Base-by-base conservation (phyloP, 2,329 filamentous ascomycete genomes). In the Setomelanomma holmii region DNA sequence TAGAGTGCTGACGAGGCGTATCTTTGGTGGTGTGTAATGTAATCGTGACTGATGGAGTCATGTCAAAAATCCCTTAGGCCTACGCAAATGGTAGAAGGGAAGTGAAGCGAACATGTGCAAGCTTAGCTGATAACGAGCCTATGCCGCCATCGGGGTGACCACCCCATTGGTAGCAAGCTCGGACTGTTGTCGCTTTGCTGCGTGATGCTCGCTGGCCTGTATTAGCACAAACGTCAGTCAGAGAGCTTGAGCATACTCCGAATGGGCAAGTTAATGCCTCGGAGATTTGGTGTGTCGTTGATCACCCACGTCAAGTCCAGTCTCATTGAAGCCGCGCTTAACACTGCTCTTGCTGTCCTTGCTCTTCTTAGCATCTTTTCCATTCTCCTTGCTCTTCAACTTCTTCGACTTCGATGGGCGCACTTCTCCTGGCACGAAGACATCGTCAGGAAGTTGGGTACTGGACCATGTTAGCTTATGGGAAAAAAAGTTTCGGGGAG, bases 401-500 rank as follows among this genome's bases (percentile, higher is more conserved):
- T 79, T 80, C 62, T 76, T 77, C 24, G 72, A 66, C 57, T 77
- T 77, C 14, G 66, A 68, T 4, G 80, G 79, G 45, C 74, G 71
- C 4, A 64, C 72, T 75, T 99, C 95, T 66, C 90, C 90, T 20
- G 87, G 79, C 41, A 87, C 83, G 71, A 99, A 99, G 2, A 98
- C 87, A 73, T 99, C 93, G 53, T 91, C 87, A 22, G 95, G 95
- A 21, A 99, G 83, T 69, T 92, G 87, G 72, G 90, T 90, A 76
- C 93, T 97, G 14, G 22, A 24, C 14, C 10, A 41, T 65, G 64
- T 69, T 45, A 68, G 64, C 46, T 23, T 22, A 40, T 16, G 45
- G 4, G 40, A 34, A 12, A 4, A 27, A 11, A 6, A 11, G 7
- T n/a, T n/a, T n/a, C n/a, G n/a, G n/a, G n/a, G n/a, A n/a, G n/a